These are phyloP conservation scores for Pyrus communis DNA, from an alignment of 306 rosid species.

Conservation along the genomic window DNA sequence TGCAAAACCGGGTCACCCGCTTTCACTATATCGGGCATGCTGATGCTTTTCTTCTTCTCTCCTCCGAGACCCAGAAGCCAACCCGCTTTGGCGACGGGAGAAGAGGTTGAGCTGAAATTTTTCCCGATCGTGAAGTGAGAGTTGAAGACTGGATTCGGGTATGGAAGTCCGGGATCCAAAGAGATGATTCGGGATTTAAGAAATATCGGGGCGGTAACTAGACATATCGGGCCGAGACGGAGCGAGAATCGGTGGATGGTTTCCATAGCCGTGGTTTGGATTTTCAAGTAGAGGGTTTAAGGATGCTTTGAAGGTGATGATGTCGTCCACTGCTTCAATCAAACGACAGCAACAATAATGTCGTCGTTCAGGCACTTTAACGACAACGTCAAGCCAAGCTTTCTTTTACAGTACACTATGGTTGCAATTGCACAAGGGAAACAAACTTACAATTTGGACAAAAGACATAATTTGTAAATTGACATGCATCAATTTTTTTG, in stretches of 20 bases:
- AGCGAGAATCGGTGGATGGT: conserved; percentile 36
- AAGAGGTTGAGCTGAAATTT: conserved; percentile 25
- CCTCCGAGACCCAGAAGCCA: conserved; percentile 70
- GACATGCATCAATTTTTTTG: too few relatives aligned
- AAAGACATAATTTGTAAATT: too few relatives aligned
- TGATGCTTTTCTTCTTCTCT: conserved; percentile 31
- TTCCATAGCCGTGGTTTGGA: conserved; percentile 31
- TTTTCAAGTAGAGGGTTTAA: neutral
- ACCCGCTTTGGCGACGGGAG: conserved; percentile 51
- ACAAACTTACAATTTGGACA: too few relatives aligned
- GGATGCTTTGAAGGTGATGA: neutral
- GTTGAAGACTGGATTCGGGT: conserved; percentile 5
- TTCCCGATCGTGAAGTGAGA: conserved; percentile 1
- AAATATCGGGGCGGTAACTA: conserved; percentile 16
- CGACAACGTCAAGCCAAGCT: neutral
- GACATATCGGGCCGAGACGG: conserved; percentile 26
- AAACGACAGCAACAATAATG: neutral
- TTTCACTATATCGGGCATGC: conserved; percentile 62
- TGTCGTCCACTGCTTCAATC: neutral
- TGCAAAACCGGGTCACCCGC: conserved; percentile 95
- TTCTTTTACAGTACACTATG: too few relatives aligned
- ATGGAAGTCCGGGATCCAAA: conserved; percentile 1
- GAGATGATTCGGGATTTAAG: neutral
- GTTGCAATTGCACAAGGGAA: too few relatives aligned
- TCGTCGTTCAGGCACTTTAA: neutral